phyloP scores from a whole-genome alignment of 2,329 filamentous ascomycete genomes.

The Aureobasidium sp. region DNA sequence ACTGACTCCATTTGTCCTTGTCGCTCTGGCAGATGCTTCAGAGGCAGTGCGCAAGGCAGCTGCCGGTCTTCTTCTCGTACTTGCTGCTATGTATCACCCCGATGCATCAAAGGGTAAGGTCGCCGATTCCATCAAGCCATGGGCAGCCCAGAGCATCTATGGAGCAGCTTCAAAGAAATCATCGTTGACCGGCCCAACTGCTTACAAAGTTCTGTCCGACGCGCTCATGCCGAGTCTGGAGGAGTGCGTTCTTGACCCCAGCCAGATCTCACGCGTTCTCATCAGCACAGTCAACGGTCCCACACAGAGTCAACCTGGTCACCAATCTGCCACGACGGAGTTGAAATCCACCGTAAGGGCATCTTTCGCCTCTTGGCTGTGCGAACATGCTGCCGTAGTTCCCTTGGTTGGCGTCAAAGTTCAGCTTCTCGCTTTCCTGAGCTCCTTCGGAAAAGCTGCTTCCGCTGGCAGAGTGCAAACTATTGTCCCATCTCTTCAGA shows the following conservation, averaged over 20 bases:
- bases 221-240: conserved; percentile 71
- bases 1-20: conserved; percentile 73
- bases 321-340: conserved; percentile 32
- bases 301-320: conserved; percentile 21
- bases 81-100: conserved; percentile 44
- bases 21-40: conserved; percentile 67
- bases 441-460: conserved; percentile 63
- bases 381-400: conserved; percentile 62
- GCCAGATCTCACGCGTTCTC: conserved; percentile 60
- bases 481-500: conserved; percentile 65
- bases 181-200: conserved; percentile 52
- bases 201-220: conserved; percentile 55
- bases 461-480: conserved; percentile 65
- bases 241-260: conserved; percentile 75
- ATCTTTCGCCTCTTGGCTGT: conserved; percentile 63
- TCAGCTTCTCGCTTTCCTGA: conserved; percentile 63
- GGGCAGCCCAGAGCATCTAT: conserved; percentile 62
- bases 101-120: conserved; percentile 29
- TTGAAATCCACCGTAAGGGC: conserved; percentile 57
- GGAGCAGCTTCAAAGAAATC: conserved; percentile 45
- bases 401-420: conserved; percentile 64
- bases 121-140: conserved; percentile 31
- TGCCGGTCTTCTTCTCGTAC: conserved; percentile 55
- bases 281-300: conserved; percentile 52
- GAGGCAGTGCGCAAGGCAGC: conserved; percentile 71